Evolutionary conservation across 1,139 yeast genomes (phyloP).

Genomic region (Candida tetrigidarum): DNA sequence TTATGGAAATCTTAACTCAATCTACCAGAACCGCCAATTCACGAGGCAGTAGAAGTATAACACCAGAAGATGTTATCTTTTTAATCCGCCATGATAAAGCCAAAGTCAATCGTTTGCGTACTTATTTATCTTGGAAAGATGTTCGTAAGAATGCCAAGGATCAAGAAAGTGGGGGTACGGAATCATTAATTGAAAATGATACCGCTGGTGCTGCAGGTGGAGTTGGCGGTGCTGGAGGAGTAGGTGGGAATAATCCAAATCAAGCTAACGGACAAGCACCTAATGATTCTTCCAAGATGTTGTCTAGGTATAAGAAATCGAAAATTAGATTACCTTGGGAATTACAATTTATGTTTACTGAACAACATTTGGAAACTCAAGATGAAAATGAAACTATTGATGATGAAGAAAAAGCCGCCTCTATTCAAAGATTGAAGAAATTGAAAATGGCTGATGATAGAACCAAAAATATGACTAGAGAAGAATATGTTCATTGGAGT

Average conservation of each 20-base stretch:
- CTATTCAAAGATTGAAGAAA: constrained; percentile 82
- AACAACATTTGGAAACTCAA: constrained; percentile 85
- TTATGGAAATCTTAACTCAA: constrained; percentile 82
- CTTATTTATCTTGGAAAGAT: constrained; percentile 96
- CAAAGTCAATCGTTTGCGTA: constrained; percentile 86
- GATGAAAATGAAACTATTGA: constrained; percentile 80
- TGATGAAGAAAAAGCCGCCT: constrained; percentile 89
- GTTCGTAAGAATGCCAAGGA: constrained; percentile 97
- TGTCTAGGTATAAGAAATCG: constrained; percentile 69
- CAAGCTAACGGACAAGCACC: constrained; percentile 30
- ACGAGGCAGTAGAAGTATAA: constrained; percentile 83
- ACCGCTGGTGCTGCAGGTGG: constrained; percentile 23
- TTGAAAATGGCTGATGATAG: constrained; percentile 94
- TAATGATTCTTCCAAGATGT: constrained; percentile 59
- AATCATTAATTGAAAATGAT: constrained; percentile 48
- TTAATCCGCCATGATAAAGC: constrained; percentile 93
- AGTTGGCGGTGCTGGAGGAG: constrained; percentile 29
- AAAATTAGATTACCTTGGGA: constrained; percentile 95
- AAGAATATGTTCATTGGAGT: constrained; percentile 98
- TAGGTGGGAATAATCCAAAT: constrained; percentile 16
- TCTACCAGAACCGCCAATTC: constrained; percentile 77
- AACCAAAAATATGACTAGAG: constrained; percentile 91
- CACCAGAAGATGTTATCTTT: constrained; percentile 93
- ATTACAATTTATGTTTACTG: constrained; percentile 88
- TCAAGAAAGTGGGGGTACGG: constrained; percentile 85